Evolutionary conservation across 2,329 filamentous ascomycete genomes (phyloP), one percentile per base, ranked within the genome.

Genomic region (Bipolaris victoriae): DNA sequence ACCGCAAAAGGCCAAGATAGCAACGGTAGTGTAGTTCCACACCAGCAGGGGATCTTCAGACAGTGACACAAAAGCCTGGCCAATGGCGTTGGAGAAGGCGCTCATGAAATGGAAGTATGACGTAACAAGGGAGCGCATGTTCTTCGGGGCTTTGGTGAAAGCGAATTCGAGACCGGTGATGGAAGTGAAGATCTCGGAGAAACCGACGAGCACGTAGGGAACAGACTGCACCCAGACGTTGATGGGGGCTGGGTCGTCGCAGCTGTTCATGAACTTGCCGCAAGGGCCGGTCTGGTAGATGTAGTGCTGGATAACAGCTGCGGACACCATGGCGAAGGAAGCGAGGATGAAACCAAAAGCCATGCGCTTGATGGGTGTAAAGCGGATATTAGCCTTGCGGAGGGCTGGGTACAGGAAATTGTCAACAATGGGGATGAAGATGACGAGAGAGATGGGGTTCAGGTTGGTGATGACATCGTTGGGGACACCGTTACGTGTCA

Each of bases 51-150:
- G 88, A 69, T 91, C 87, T 6, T 78, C 81, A 0, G 84, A 83
- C 1, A 91, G 78, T 0, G 84, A 79, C 7, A 85, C 84, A 37
- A 90, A 83, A 0, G 87, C 88, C 78, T 91, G 86, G n/a, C 87
- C 88, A 48, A 92, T 78, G 35, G 89, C 89, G 29, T 87, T 82
- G 1, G 87, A 86, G 64, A 92, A 81, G 55, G 89, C 89, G 29
- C 82, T 87, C 82, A 86, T 91, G 79, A 90, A 88, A 37, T 91
- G 81, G 70, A 87, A 87, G 67, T 92, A 80, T 18, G 85, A 84
- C 75, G 79, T 82, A 11, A 93, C 88, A n/a, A 92, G 81, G 1
- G 87, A 90, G 63, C 89, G 88, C 90, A 93, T 93, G 79, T 91
- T 92, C 69, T 84, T 86, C 24, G 90, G 90, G 0, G 89, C 89